Evolutionary conservation across 1,139 yeast species (phyloP).

Genomic region (Zygoascus hellenicus): DNA sequence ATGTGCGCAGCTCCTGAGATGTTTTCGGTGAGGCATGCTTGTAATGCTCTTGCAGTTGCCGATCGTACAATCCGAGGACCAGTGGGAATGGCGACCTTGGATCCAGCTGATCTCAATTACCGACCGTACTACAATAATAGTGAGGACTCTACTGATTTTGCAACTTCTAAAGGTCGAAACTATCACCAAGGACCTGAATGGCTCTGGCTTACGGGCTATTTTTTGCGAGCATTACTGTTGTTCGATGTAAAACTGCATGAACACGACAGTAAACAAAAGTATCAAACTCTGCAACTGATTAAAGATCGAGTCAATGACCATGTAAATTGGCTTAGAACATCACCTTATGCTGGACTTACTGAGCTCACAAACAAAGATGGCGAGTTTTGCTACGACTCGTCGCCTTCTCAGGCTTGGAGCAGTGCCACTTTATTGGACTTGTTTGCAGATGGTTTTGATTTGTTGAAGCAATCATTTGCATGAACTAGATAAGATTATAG

Average conservation of each 20-base stretch:
- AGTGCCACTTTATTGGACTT: conserved; percentile 78
- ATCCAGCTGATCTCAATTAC: conserved; percentile 87
- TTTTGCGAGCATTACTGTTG: conserved; percentile 62
- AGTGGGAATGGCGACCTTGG: conserved; percentile 85
- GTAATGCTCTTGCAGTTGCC: conserved; percentile 59
- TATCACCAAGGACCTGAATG: conserved; percentile 99
- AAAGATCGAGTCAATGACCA: conserved; percentile 56
- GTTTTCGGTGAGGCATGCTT: conserved; percentile 57
- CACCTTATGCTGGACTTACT: conserved; percentile 90
- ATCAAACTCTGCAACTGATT: conserved; percentile 30
- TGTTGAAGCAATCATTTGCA: not conserved
- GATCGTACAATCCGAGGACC: conserved; percentile 79
- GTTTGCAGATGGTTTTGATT: conserved; percentile 24
- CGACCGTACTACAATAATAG: conserved; percentile 82
- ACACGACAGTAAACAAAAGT: conserved; percentile 31
- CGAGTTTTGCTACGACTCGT: conserved; percentile 69
- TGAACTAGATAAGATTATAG: not conserved
- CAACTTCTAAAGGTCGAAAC: conserved; percentile 91
- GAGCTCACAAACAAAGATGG: conserved; percentile 92
- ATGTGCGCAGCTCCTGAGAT: conserved; percentile 92
- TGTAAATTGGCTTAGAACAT: conserved; percentile 59
- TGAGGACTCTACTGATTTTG: conserved; percentile 77
- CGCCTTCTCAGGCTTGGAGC: conserved; percentile 98
- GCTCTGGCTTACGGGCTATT: conserved; percentile 91
- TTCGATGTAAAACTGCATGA: conserved; percentile 43